Conservation (phyloP, 257 asterid genomes). For the Ballota nigra region DNA sequence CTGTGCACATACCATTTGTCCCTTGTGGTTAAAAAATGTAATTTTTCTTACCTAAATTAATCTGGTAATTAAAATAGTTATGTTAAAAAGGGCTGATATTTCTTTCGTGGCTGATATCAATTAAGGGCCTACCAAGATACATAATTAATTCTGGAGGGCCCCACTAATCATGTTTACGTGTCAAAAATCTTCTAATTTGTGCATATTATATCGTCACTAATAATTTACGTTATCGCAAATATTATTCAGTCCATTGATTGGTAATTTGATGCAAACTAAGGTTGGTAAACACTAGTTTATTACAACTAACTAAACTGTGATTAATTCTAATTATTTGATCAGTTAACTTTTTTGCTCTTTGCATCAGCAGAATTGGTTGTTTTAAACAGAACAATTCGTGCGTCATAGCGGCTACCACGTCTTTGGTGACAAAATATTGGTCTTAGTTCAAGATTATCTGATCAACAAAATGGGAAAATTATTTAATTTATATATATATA, state of each 20-base stretch:
- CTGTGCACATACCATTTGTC: constrained; percentile 11
- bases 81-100: constrained; percentile 10
- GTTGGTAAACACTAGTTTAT: background rate
- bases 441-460: background rate
- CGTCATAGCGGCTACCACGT: constrained; percentile 24
- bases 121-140: constrained; percentile 42
- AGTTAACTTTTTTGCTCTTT: background rate
- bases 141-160: constrained; percentile 12
- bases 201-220: background rate
- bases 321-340: background rate
- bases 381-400: constrained; percentile 1
- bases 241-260: constrained; percentile 22
- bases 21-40: constrained; percentile 1
- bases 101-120: constrained; percentile 38
- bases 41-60: constrained; percentile 13
- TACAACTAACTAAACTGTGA: background rate
- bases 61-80: too few relatives aligned
- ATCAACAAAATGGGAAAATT: background rate
- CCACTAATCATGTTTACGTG: constrained; percentile 23
- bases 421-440: background rate
- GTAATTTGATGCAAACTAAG: constrained; percentile 18
- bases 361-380: constrained; percentile 31
- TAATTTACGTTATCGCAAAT: constrained; percentile 5
- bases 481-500: background rate
- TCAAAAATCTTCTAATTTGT: background rate